These are phyloP conservation scores for Boletus barrowsii DNA, from an alignment of 768 basidiomycete genomes.

Conservation along the genomic window DNA sequence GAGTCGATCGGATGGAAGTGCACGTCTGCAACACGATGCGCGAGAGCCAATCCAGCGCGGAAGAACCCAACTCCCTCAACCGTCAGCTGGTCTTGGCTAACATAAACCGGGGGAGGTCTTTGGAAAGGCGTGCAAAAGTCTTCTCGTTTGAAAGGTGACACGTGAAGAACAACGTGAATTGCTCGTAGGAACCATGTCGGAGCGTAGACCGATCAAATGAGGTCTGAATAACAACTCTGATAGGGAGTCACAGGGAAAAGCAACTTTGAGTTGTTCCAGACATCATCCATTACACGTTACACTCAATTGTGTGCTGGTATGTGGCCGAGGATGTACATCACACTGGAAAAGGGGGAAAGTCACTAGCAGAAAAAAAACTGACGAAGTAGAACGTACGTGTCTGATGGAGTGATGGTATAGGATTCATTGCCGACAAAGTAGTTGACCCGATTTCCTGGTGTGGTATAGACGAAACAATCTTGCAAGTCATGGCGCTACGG, in stretches of 20 bases:
- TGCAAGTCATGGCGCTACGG: constrained; percentile 83
- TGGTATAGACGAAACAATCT: constrained; percentile 89
- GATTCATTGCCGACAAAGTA: constrained; percentile 94
- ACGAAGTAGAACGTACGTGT: constrained; percentile 27
- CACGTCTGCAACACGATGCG: not conserved
- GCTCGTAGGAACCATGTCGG: too few relatives aligned
- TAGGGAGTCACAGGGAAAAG: too few relatives aligned
- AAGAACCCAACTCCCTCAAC: constrained; percentile 34
- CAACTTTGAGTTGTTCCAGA: too few relatives aligned
- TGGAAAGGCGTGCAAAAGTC: constrained; percentile 8
- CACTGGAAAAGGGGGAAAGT: too few relatives aligned
- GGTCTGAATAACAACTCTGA: too few relatives aligned
- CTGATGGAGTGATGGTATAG: constrained; percentile 92
- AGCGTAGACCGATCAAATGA: too few relatives aligned
- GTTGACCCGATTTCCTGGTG: constrained; percentile 78
- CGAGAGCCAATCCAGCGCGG: constrained; percentile 15
- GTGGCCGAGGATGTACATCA: too few relatives aligned
- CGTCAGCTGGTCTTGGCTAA: constrained; percentile 37
- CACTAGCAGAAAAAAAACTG: too few relatives aligned
- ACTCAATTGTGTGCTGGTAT: too few relatives aligned
- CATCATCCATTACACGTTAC: too few relatives aligned
- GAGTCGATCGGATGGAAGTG: too few relatives aligned
- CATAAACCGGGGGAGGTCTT: constrained; percentile 37
- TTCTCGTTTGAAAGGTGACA: constrained; percentile 11
- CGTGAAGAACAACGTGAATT: too few relatives aligned